Conservation (phyloP, 306 rosid genomes). For the Cucurbita maxima region DNA sequence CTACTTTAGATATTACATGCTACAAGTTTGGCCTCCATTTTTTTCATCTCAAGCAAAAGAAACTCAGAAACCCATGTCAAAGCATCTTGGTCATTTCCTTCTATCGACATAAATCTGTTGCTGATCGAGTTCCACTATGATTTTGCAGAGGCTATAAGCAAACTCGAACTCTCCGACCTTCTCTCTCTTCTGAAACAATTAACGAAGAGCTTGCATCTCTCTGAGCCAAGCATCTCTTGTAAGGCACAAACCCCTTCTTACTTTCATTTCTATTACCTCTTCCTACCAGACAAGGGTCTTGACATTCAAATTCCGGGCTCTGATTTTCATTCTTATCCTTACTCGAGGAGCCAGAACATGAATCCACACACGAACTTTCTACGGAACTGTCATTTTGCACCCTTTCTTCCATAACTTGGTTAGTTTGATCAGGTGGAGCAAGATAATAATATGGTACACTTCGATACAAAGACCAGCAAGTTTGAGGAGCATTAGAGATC, state of each 20-base stretch:
- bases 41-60: not conserved
- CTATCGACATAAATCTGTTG: not conserved
- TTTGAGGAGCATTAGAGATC: slow-evolving; percentile 13
- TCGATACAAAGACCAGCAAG: slow-evolving; percentile 34
- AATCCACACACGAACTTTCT: slow-evolving; percentile 44
- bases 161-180: slow-evolving; percentile 55
- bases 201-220: slow-evolving; percentile 37
- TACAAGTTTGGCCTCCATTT: slow-evolving; percentile 3
- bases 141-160: slow-evolving; percentile 29
- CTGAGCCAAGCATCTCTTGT: slow-evolving; percentile 68
- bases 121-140: not conserved
- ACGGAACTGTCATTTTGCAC: slow-evolving; percentile 16
- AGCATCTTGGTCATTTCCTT: not conserved
- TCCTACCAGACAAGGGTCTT: slow-evolving; percentile 5
- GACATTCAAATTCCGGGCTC: slow-evolving; percentile 19
- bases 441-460: slow-evolving; percentile 20
- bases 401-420: slow-evolving; percentile 20
- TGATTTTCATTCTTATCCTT: slow-evolving; percentile 24
- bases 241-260: slow-evolving; percentile 61
- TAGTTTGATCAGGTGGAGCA: slow-evolving; percentile 10
- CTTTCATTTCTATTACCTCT: slow-evolving; percentile 22
- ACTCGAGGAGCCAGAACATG: slow-evolving; percentile 28
- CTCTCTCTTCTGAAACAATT: slow-evolving; percentile 38
- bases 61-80: not conserved
- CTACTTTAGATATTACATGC: not conserved